Base-by-base conservation (phyloP, 768 basidiomycete species). In the Dentipellis fragilis region DNA sequence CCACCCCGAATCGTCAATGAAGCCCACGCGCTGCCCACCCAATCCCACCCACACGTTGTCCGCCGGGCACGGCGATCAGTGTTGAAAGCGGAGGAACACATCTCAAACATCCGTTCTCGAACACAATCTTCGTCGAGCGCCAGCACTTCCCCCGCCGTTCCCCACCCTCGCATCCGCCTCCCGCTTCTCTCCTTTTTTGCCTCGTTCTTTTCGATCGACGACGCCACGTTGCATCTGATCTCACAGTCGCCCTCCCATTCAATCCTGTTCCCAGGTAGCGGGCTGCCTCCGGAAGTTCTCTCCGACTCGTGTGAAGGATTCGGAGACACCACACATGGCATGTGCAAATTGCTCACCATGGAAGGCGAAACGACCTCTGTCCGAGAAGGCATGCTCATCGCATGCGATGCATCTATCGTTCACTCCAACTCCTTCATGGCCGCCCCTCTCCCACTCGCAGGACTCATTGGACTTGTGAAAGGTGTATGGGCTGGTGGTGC, bases 171-270 rank as follows among this genome's bases (percentile, higher is more conserved):
- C 37, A 65, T 71, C 35, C 68, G 65, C 36, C 62, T 74, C 14
- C 72, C 73, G 10, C 58, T 75, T 10, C 61, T 75, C 3, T 72
- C 72, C 0, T 68, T 72, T 58, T 65, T 74, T 52, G 50, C 70
- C 7, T 66, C 67, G 9, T 52, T 73, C n/a, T 63, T 75, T 38
- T 59, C 66, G 22, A 54, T 73, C 23, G 74, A 75, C 56, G 70
- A 72, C 19, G 65, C 70, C 8, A 73, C 71, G 1, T 52, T 72
- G 4, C 69, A 70, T 47, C 69, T 74, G 22, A 63, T 75, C 39
- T 65, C 68, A 6, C 66, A 68, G 19, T 59, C 71, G 6, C 59
- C 69, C 8, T 57, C 60, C 10, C 65, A 68, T 10, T 68, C 73
- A 10, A 49, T 67, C 3, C 62, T 73, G 14, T 73, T 74, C 56